Percentiles rank a stretch among this genome's conserved stretches.
phyloP scores from a whole-genome alignment of 768 basidiomycete genomes.

The Mycena filopes region DNA sequence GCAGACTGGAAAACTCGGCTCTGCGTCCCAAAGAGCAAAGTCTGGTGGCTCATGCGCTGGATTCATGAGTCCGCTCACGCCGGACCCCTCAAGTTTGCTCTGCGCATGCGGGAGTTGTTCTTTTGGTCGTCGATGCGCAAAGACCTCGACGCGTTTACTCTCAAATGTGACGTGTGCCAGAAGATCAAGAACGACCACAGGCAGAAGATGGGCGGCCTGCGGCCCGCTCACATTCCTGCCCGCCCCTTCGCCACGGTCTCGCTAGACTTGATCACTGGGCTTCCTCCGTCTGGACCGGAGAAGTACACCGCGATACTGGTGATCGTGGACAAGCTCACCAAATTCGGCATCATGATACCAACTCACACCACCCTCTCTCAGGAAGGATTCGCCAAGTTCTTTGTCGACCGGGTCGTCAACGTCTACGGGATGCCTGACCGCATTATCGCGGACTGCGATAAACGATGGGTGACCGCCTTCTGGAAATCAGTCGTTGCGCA shows the following conservation, averaged over 20 bases:
- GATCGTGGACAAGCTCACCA: constrained; percentile 46
- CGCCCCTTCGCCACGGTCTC: constrained; percentile 22
- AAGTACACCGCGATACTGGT: constrained; percentile 16
- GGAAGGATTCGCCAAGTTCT: constrained; percentile 22
- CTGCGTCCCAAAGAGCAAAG: constrained; percentile 33
- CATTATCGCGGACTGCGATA: constrained; percentile 26
- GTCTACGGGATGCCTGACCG: constrained; percentile 16
- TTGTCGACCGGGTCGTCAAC: constrained; percentile 17
- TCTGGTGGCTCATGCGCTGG: constrained; percentile 15
- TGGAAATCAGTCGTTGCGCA: constrained; percentile 26
- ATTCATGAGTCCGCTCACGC: constrained; percentile 22
- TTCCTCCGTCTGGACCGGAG: constrained; percentile 28
- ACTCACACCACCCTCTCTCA: constrained; percentile 17
- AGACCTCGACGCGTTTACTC: constrained; percentile 9
- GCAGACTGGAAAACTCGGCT: constrained; percentile 17
- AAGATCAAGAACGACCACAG: constrained; percentile 23
- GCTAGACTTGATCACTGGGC: constrained; percentile 15
- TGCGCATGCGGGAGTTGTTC: constrained; percentile 6
- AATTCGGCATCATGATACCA: constrained; percentile 48
- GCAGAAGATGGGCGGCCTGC: constrained; percentile 14
- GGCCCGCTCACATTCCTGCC: constrained; percentile 14
- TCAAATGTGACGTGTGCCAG: constrained; percentile 16
- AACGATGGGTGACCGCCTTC: constrained; percentile 29
- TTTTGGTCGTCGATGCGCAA: constrained; percentile 3
- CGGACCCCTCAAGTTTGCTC: background rate